Base-by-base conservation (phyloP, 257 asterid genomes). In the Solanum ossicruentum region DNA sequence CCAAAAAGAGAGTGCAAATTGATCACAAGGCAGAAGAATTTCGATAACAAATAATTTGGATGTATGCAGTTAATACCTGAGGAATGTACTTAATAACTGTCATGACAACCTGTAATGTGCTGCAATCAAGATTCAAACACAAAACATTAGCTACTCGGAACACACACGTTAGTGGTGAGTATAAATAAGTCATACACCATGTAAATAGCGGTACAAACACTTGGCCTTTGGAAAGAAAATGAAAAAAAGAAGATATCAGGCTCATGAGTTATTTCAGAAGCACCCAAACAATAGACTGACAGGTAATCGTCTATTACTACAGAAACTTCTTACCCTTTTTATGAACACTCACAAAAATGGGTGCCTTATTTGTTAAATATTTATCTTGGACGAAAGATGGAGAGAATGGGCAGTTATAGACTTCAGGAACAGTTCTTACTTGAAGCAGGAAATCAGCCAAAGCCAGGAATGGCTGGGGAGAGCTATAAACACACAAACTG, bases 361-460 rank as follows among this genome's bases (percentile, higher is more conserved):
- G 58, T 73, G 81, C 41, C 81, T 73, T 21, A 73, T 21, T 73
- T 4, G 20, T 15, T 11, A 41, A 49, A 55, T 20, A 51, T 51
- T 51, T 51, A 51, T 23, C 6, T 77, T 77, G 45, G 82, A 51
- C 23, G 23, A 23, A 71, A 75, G 45, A 12, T 13, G 0, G 20
- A 45, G 17, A 77, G 45, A 49, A 71, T 5, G 12, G 41, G 60
- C 43, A 75, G 43, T 52, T 43, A 26, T 26, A 75, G 15, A 51
- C 82, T 51, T 77, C 26, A 21, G 72, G 84, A 66, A 32, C 43
- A 60, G 58, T 73, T 84, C 98, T 93, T 92, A 96, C 99, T 90
- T 96, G 93, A 96, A 96, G 95, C 94, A 89, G 10, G 98, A 93
- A 17, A 93, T 84, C 81, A 96, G 91, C 99, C 99, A 96, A 86